A percentile compares a stretch with the other conserved stretches of the same genome.
Conservation (phyloP, 495 filamentous ascomycete genomes). For the Penicillium goetzii region DNA sequence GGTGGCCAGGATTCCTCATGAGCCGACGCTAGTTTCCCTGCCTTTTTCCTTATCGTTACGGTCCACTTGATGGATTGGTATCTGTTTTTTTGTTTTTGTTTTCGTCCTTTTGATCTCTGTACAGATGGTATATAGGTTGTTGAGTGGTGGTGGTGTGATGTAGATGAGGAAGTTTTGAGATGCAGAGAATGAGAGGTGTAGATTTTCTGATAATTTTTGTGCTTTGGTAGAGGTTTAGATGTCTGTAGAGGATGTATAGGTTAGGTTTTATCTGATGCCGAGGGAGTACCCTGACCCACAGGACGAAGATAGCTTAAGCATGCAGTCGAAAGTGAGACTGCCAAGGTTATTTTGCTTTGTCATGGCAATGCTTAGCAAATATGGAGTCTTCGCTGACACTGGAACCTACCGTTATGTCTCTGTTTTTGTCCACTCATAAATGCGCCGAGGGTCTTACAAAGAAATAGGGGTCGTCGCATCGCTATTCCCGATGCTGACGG, state of each 20-base stretch:
- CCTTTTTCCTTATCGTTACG: conserved; percentile 19
- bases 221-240: neutral
- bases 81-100: conserved; percentile 26
- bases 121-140: conserved; percentile 36
- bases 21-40: conserved; percentile 29
- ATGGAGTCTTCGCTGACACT: neutral
- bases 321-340: no score
- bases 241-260: neutral
- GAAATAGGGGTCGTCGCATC: neutral
- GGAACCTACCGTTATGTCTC: neutral
- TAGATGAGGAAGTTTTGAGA: neutral
- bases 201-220: conserved; percentile 3
- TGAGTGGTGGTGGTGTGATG: neutral
- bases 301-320: no score
- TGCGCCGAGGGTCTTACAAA: neutral
- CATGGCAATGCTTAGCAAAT: neutral
- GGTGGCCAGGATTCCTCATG: conserved; percentile 40
- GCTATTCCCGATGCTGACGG: neutral
- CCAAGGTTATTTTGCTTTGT: neutral
- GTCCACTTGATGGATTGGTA: conserved; percentile 17
- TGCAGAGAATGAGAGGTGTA: conserved; percentile 18
- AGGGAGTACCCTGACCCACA: no score
- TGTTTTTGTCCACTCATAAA: neutral
- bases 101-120: conserved; percentile 28
- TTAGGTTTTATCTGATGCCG: no score